Base-by-base conservation (phyloP, 2,329 filamentous ascomycete genomes). In the Myriosclerotinia curreyana region DNA sequence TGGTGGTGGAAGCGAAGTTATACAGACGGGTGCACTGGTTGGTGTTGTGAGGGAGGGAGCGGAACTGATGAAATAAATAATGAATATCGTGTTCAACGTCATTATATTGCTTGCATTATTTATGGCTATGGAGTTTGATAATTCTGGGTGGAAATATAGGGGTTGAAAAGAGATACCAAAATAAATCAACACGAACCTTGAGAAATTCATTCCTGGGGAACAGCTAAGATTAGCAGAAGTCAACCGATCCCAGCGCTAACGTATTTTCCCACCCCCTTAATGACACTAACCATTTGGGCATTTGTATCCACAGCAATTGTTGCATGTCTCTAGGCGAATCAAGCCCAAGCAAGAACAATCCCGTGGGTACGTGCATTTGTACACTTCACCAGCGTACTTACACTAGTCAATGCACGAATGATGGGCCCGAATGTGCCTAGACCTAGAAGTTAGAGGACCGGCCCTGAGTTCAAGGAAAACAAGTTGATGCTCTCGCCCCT, bases 11-110 rank as follows among this genome's bases (percentile, higher is more conserved):
- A 92, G 87, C 65, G 95, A 99, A 78, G 79, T 81, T 7, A 85
- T 99, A 65, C 95, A 99, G 80, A 98, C 95, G 0, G 94, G 95
- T 8, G 95, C 93, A 0, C 82, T 97, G 53, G 91, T 98, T 14
- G 95, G 94, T 1, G 91, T 96, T 6, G 85, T 99, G 50, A 83
- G 95, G 66, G 89, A 85, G 64, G 95, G 95, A 0, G 93, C 91
- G 38, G 94, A 96, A 75, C 78, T 98, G 66, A 83, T 86, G 79
- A 80, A 76, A 63, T 71, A 52, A 71, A 60, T 36, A 65, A 51
- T 58, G 60, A 55, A 59, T 50, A 36, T 25, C 15, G 15, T 20
- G 20, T 31, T 20, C 15, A 25, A n/a, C 31, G 7, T 31, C 4
- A 49, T 58, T 49, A 7, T 25, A 28, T 38, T 46, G 31, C 17